Conservation (phyloP, 129 eudicot species). For the Oenanthe sinensis region DNA sequence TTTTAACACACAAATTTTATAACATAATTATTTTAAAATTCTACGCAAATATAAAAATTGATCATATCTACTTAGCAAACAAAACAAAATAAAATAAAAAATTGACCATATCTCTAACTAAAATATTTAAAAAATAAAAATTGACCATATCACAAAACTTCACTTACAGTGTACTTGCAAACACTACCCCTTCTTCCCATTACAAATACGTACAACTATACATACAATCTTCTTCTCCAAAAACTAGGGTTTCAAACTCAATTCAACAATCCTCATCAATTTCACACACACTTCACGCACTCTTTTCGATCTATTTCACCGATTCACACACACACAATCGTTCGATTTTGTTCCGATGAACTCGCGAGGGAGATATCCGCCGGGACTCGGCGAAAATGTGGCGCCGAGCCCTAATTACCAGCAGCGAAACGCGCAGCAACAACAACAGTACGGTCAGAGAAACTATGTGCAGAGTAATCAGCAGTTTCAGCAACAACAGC, state of each 20-base stretch:
- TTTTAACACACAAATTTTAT: too few relatives aligned
- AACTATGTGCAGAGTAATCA: conserved; percentile 26
- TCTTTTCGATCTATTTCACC: background rate
- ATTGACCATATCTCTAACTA: too few relatives aligned
- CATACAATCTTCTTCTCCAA: background rate
- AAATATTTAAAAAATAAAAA: too few relatives aligned
- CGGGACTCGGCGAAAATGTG: conserved; percentile 55
- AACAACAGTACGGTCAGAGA: conserved; percentile 49
- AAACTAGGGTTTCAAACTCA: background rate
- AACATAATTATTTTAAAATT: too few relatives aligned
- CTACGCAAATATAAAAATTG: too few relatives aligned
- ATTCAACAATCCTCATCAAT: background rate
- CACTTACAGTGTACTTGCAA: too few relatives aligned
- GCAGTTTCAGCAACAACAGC: conserved; percentile 52
- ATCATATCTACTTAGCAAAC: too few relatives aligned
- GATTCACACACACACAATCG: background rate
- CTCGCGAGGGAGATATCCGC: conserved; percentile 75
- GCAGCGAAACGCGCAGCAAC: conserved; percentile 38
- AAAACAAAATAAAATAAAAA: too few relatives aligned
- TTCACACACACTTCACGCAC: background rate
- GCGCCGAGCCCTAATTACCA: conserved; percentile 51
- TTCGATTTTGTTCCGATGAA: conserved; percentile 26
- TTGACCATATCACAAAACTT: too few relatives aligned
- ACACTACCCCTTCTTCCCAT: too few relatives aligned
- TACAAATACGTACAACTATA: too few relatives aligned